Base-by-base conservation (phyloP, 202 grass and related monocot genomes). In the Schoenoplectus triqueter region DNA sequence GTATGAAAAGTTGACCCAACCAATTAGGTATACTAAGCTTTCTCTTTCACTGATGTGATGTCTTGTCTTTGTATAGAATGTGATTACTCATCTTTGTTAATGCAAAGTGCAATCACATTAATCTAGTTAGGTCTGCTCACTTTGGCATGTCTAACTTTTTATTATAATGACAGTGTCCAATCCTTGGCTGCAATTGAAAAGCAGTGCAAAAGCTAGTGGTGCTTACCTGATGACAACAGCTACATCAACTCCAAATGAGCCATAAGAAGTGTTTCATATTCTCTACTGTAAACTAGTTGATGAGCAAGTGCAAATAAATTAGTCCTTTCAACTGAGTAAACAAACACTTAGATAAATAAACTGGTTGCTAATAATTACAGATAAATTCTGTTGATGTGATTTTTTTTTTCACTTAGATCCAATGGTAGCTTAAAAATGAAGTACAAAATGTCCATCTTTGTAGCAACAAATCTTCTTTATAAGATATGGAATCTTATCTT, bases 401-500 rank as follows among this genome's bases (percentile, higher is more conserved):
- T 14, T 17, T 19, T 17, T 61, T 17, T 17, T 45, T 1, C 44
- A 9, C n/a, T 44, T 10, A 61, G 62, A 51, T 8, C 20, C 31
- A 44, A 44, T 69, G 64, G 65, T 11, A 83, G 39, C 81, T 83
- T 83, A 51, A 41, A 83, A 83, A 83, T 69, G 64, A 71, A 83
- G 64, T 69, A 70, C 56, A 19, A 69, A 55, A 55, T 60, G 6
- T 66, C 64, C 56, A 42, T 59, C 66, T 11, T 70, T 66, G 59
- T 66, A 83, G 64, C 81, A 59, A 21, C 81, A 83, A 69, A 83
- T 83, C 65, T 70, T 59, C 21, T 83, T 69, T 71, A 71, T 69
- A 13, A 70, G 62, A 83, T 83, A 46, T 71, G 81, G 81, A 66
- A 83, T 83, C 81, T 71, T 83, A 71, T 83, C 66, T 83, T 55